These are phyloP conservation scores for Alternaria infectoria DNA, from an alignment of 2,329 filamentous ascomycete species.

Conservation along the genomic window DNA sequence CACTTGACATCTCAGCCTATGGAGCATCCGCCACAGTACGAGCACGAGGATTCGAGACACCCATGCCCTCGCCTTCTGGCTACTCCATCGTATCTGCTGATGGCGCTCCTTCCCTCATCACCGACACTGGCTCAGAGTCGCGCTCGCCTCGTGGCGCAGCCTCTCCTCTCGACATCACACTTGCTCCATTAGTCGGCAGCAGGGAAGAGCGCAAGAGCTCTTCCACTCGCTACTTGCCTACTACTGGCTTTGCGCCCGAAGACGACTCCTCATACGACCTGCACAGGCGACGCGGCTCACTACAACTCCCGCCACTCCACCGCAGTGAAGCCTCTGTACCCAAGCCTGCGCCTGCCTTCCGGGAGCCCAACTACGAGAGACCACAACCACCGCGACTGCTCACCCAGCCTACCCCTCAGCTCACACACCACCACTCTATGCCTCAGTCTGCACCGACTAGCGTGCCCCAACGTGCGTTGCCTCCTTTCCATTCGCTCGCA, in stretches of 20 bases:
- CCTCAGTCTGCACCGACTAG: constrained; percentile 34
- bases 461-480: constrained; percentile 37
- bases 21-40: constrained; percentile 29
- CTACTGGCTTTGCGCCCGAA: constrained; percentile 47
- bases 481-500: constrained; percentile 41
- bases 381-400: constrained; percentile 38
- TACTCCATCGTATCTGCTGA: constrained; percentile 70
- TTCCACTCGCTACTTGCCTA: constrained; percentile 45
- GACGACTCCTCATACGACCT: constrained; percentile 38
- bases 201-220: constrained; percentile 48
- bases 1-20: constrained; percentile 38
- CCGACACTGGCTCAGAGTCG: constrained; percentile 63
- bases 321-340: constrained; percentile 23
- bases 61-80: constrained; percentile 68
- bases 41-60: constrained; percentile 56
- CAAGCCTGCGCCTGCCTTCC: constrained; percentile 19
- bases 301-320: constrained; percentile 44
- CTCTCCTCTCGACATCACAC: constrained; percentile 55
- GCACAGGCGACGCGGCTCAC: constrained; percentile 38
- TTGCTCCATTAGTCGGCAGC: constrained; percentile 44
- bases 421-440: constrained; percentile 41
- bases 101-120: constrained; percentile 71
- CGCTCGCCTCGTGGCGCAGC: constrained; percentile 54
- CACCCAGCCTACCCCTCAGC: constrained; percentile 40
- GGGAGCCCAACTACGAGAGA: constrained; percentile 36